A percentile compares a stretch with the other conserved stretches of the same genome.
phyloP scores from a whole-genome alignment of 1,284 basidiomycete species.

The Trichosporon sp. region DNA sequence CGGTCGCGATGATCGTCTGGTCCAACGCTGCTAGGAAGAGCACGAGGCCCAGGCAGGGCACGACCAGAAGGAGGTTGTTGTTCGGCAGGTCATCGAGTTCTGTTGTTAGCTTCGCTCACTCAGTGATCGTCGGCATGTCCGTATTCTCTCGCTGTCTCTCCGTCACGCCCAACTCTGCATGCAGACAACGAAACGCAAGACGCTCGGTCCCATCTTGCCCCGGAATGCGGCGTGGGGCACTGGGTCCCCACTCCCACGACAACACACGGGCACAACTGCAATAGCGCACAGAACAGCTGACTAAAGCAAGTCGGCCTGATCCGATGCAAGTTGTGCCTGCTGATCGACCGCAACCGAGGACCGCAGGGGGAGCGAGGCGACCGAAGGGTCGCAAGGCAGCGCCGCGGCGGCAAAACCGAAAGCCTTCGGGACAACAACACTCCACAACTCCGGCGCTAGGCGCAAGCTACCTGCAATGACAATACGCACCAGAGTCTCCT shows the following conservation, averaged over 20 bases:
- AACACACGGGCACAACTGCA: too few species aligned
- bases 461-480: too few species aligned
- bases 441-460: not conserved
- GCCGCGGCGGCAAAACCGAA: not conserved
- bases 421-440: not conserved
- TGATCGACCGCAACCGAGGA: not conserved
- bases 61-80: slow-evolving; percentile 43
- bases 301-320: not conserved
- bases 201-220: not conserved
- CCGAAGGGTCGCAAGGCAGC: too few species aligned
- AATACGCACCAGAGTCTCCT: slow-evolving; percentile 30
- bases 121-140: not conserved
- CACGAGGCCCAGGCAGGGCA: slow-evolving; percentile 49
- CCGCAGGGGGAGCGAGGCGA: too few species aligned
- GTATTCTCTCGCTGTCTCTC: not conserved
- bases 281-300: not conserved
- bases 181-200: not conserved
- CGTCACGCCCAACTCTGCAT: not conserved
- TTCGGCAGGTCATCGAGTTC: slow-evolving; percentile 42
- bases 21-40: slow-evolving; percentile 52
- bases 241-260: not conserved
- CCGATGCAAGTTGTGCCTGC: not conserved
- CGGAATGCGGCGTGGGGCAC: not conserved
- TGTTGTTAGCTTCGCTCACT: slow-evolving; percentile 28
- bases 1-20: slow-evolving; percentile 49